Conservation (phyloP, 106 monocot genomes). For the Vanilla planifolia region DNA sequence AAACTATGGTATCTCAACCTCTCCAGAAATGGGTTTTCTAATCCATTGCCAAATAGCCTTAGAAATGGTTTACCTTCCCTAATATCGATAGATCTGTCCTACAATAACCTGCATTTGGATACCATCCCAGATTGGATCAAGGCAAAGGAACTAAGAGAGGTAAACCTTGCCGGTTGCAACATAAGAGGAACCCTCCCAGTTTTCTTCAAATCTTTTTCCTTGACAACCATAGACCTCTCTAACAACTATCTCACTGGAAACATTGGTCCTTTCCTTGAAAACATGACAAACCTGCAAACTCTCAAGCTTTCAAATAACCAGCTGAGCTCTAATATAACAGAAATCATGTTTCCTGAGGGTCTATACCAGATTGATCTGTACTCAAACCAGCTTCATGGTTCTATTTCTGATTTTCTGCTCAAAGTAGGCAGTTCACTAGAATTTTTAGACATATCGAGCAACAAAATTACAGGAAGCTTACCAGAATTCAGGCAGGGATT, state of each 20-base stretch:
- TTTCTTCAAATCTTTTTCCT: constrained; percentile 22
- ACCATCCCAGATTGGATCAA: constrained; percentile 50
- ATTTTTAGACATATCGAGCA: constrained; percentile 43
- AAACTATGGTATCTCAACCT: constrained; percentile 80
- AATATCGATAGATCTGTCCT: constrained; percentile 61
- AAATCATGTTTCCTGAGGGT: constrained; percentile 20
- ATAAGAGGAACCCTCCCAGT: constrained; percentile 25
- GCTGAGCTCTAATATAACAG: constrained; percentile 20
- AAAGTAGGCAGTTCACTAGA: constrained; percentile 17
- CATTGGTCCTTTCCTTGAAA: constrained; percentile 23
- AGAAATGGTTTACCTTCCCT: constrained; percentile 47
- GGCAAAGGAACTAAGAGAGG: constrained; percentile 26
- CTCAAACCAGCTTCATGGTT: constrained; percentile 33
- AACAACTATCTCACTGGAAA: constrained; percentile 46
- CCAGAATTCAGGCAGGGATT: constrained; percentile 32
- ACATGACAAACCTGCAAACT: constrained; percentile 25
- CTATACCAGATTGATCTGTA: constrained; percentile 35
- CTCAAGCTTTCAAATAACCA: constrained; percentile 39
- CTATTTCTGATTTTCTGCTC: constrained; percentile 12
- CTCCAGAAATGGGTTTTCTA: constrained; percentile 45
- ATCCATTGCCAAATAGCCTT: constrained; percentile 29
- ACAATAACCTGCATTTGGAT: constrained; percentile 48
- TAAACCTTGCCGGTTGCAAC: constrained; percentile 56
- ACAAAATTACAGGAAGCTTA: constrained; percentile 49
- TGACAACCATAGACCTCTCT: constrained; percentile 53